These are phyloP conservation scores for Cystobasidium sp. DNA, from an alignment of 1,284 basidiomycete genomes.

Conservation along the genomic window DNA sequence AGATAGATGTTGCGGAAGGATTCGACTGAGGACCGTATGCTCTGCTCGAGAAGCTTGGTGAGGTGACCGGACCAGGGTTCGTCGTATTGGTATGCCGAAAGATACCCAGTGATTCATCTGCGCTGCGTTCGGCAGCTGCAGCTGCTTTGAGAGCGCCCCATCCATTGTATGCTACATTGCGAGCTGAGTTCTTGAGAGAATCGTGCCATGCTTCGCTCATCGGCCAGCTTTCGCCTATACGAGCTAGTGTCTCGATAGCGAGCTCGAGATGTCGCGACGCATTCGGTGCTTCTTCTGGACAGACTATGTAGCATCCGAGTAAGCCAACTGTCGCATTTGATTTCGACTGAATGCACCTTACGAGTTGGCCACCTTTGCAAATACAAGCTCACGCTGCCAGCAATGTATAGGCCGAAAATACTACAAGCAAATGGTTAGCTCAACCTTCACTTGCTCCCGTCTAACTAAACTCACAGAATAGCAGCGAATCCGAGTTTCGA, in stretches of 20 bases:
- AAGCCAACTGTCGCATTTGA: neutral
- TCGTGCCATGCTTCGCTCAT: conserved; percentile 39
- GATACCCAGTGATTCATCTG: conserved; percentile 33
- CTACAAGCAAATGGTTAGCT: neutral
- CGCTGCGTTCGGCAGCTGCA: conserved; percentile 22
- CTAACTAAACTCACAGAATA: conserved; percentile 7
- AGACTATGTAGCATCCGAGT: conserved; percentile 14
- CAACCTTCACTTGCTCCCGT: neutral
- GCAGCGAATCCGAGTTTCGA: conserved; percentile 28
- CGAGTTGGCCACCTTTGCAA: conserved; percentile 29
- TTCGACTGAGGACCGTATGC: conserved; percentile 5
- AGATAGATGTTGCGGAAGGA: conserved; percentile 1
- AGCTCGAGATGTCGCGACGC: conserved; percentile 14
- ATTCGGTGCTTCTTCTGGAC: conserved; percentile 27
- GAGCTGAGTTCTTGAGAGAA: conserved; percentile 30
- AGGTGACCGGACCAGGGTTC: conserved; percentile 15
- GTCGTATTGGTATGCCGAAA: conserved; percentile 25
- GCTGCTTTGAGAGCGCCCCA: conserved; percentile 24
- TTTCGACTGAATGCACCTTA: neutral
- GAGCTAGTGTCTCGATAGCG: conserved; percentile 9
- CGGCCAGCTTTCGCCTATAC: conserved; percentile 14
- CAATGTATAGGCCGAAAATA: conserved; percentile 24
- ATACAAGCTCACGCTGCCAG: conserved; percentile 29
- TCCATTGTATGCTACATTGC: neutral
- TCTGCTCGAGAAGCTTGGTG: conserved; percentile 9